Evolutionary conservation across 2,329 filamentous ascomycete species (phyloP), one percentile per base, ranked within the genome.

Genomic region (Pseudomassariella vexata): DNA sequence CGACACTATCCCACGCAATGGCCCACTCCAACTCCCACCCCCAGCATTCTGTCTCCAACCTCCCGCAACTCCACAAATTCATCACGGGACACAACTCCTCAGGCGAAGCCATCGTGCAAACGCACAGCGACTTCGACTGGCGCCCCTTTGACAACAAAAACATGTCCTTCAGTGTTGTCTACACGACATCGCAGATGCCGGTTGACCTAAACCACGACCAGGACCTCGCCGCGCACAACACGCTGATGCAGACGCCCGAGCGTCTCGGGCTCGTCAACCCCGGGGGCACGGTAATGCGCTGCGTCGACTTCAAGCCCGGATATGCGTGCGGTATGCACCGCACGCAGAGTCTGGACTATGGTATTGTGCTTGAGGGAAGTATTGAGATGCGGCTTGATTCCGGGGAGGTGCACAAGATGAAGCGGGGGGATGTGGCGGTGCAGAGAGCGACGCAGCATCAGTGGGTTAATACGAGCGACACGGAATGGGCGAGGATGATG

Each of bases 381-480:
- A 46, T 76, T 18, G 68, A 72, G 38, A 56, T 75, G 50, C 34
- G 65, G 4, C 50, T 76, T 5, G 72, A 73, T 37, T 63, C 63
- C n/a, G 70, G 72, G 2, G 68, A 67, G 35, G 57, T 48, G 29
- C 57, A 58, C 26, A 35, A 56, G 16, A 55, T 77, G 60, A 53
- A 56, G 28, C 54, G 60, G 9, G 73, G 73, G 3, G 72, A 77
- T 44, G 53, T 75, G n/a, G 65, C 65, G 8, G 65, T 77, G 14
- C 71, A 77, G 51, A 56, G 73, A 24, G 70, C 62, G 1, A 74
- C 71, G 3, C 69, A 66, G 55, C 73, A 77, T 48, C 62, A 62
- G 17, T 75, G 70, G 71, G 49, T 57, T 29, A 75, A 76, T 36
- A 48, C 55, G 11, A 67, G 60, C 38, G 39, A 51, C 28, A 66